These are phyloP conservation scores for Striga asiatica DNA, from an alignment of 257 asterid species.

Conservation along the genomic window DNA sequence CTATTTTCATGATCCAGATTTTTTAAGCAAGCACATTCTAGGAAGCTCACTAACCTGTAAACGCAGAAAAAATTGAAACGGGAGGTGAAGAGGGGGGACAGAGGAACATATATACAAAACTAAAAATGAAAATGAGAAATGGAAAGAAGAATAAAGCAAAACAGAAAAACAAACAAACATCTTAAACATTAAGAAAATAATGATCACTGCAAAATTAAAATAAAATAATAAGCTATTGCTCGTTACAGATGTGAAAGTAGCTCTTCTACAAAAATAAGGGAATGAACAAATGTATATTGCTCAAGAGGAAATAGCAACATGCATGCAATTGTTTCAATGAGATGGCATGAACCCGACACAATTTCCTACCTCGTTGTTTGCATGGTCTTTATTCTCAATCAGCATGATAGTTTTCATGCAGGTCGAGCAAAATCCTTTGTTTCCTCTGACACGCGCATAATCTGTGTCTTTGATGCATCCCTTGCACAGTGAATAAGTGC, in stretches of 20 bases:
- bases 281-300: neutral
- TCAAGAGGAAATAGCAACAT: neutral
- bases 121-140: neutral
- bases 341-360: conserved; percentile 3
- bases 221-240: neutral
- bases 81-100: no score
- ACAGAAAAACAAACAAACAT: neutral
- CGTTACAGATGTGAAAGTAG: neutral
- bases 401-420: conserved; percentile 81
- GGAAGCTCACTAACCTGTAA: neutral
- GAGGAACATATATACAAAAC: neutral
- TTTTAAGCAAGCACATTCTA: neutral
- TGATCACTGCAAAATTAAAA: no score
- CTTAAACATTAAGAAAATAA: neutral
- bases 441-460: conserved; percentile 51
- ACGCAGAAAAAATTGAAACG: no score
- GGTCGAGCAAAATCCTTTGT: conserved; percentile 74
- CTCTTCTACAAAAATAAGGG: neutral
- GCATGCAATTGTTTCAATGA: neutral
- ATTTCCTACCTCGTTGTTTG: conserved; percentile 46
- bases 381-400: conserved; percentile 62
- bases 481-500: conserved; percentile 84
- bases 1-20: neutral
- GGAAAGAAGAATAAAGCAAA: neutral
- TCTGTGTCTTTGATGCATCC: conserved; percentile 54